Conservation (phyloP, 2,329 filamentous ascomycete genomes). For the Colletotrichum orbiculare region DNA sequence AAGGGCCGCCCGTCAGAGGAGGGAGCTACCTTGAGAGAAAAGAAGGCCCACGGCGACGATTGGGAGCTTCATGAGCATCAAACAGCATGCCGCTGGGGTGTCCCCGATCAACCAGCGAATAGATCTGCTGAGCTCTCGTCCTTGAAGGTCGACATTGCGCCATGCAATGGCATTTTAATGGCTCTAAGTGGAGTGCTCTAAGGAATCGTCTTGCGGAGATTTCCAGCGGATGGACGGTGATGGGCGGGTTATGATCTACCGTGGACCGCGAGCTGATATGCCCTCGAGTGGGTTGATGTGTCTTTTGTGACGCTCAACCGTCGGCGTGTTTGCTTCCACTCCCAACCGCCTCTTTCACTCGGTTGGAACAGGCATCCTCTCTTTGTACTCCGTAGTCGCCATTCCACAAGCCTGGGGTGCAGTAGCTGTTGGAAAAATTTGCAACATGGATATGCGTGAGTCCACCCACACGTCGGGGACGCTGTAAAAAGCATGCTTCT, state of each 20-base stretch:
- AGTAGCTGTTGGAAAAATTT: conserved; percentile 16
- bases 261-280: conserved; percentile 10
- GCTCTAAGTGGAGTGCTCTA: conserved; percentile 16
- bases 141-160: conserved; percentile 34
- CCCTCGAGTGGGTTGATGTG: conserved; percentile 15
- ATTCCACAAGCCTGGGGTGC: conserved; percentile 12
- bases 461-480: conserved; percentile 26
- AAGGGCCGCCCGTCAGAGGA: conserved; percentile 7
- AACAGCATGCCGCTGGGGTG: conserved; percentile 27
- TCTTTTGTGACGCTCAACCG: not conserved
- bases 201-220: conserved; percentile 18
- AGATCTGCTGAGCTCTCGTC: conserved; percentile 29
- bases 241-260: conserved; percentile 26
- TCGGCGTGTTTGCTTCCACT: conserved; percentile 10
- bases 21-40: conserved; percentile 25
- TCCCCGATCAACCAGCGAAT: conserved; percentile 21
- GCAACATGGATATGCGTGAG: conserved; percentile 12
- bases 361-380: not conserved
- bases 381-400: not conserved
- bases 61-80: conserved; percentile 37
- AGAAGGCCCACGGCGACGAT: conserved; percentile 27
- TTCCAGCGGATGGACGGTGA: conserved; percentile 19
- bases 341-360: conserved; percentile 1
- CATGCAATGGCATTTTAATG: conserved; percentile 29
- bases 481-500: conserved; percentile 22